These are phyloP conservation scores for Colletotrichum sp. DNA, from an alignment of 2,329 filamentous ascomycete species.

Conservation along the genomic window DNA sequence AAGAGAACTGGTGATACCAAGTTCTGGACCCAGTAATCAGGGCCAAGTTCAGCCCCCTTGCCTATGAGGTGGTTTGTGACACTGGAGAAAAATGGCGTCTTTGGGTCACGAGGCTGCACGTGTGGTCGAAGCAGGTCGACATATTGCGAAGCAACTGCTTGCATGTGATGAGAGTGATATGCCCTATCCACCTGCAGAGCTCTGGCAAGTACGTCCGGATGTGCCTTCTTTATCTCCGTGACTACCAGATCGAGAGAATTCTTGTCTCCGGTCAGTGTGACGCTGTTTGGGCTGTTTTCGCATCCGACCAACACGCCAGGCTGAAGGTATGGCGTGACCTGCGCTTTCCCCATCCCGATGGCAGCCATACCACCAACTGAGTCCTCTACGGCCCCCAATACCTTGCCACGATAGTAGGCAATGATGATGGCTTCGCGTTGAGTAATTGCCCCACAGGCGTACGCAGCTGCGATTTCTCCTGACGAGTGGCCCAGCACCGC, in stretches of 20 bases:
- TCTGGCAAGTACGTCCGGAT: slow-evolving; percentile 32
- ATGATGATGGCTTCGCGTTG: slow-evolving; percentile 38
- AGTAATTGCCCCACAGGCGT: slow-evolving; percentile 40
- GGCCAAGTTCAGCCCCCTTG: not conserved
- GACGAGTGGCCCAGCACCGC: slow-evolving; percentile 46
- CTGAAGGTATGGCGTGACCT: slow-evolving; percentile 29
- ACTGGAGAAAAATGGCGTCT: slow-evolving; percentile 17
- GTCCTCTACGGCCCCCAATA: slow-evolving; percentile 26
- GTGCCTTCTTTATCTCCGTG: slow-evolving; percentile 26
- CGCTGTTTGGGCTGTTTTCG: slow-evolving; percentile 33
- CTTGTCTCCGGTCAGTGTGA: slow-evolving; percentile 30
- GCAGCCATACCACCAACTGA: slow-evolving; percentile 42
- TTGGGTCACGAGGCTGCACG: not conserved
- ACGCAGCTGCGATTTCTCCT: slow-evolving; percentile 51
- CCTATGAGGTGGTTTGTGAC: slow-evolving; percentile 32
- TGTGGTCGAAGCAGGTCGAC: slow-evolving; percentile 42
- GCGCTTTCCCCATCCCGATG: slow-evolving; percentile 36
- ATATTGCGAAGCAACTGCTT: not conserved
- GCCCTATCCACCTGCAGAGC: slow-evolving; percentile 42
- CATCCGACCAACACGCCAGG: slow-evolving; percentile 30
- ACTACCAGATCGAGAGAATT: slow-evolving; percentile 26
- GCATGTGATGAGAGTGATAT: slow-evolving; percentile 40
- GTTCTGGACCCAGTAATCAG: slow-evolving; percentile 2
- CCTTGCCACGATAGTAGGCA: slow-evolving; percentile 42
- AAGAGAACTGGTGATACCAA: not conserved